phyloP scores from a whole-genome alignment of 306 rosid species.

The Vigna radiata region DNA sequence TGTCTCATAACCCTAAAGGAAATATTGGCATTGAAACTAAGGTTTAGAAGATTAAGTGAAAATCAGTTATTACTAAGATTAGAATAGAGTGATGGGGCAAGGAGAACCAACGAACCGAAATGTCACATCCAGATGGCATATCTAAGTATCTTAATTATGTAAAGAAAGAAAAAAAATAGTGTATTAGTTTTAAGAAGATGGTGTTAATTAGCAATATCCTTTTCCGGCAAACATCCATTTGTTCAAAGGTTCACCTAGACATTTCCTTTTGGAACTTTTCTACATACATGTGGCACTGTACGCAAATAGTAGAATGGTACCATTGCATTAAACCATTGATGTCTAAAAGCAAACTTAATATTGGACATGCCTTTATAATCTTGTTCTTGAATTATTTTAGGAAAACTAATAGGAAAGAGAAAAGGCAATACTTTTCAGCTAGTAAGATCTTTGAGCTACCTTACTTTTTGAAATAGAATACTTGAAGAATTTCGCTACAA shows the following conservation, averaged over 20 bases:
- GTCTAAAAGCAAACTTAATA: constrained; percentile 45
- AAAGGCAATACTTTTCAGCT: constrained; percentile 12
- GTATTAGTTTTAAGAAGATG: constrained; percentile 22
- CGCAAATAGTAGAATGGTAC: constrained; percentile 41
- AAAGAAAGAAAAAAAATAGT: not conserved
- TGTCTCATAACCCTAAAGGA: not conserved
- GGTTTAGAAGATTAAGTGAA: not conserved
- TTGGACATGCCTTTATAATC: constrained; percentile 34
- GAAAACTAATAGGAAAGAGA: not conserved
- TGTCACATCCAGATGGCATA: not conserved
- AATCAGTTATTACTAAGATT: not conserved
- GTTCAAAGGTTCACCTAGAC: constrained; percentile 16
- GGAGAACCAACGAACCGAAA: constrained; percentile 17
- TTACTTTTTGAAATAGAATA: constrained; percentile 10
- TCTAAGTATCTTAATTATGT: not conserved
- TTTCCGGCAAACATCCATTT: constrained; percentile 31
- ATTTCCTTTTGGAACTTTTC: constrained; percentile 21
- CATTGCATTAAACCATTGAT: constrained; percentile 43
- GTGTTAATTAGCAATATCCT: not conserved
- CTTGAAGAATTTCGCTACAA: constrained; percentile 22
- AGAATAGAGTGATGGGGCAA: not conserved
- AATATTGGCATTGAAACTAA: not conserved
- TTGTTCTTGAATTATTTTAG: constrained; percentile 7
- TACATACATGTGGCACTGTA: not conserved
- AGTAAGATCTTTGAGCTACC: not conserved